Evolutionary conservation across 495 filamentous ascomycete species (phyloP), one percentile per base, ranked within the genome.

Genomic region (Rhizodiscina lignyota): DNA sequence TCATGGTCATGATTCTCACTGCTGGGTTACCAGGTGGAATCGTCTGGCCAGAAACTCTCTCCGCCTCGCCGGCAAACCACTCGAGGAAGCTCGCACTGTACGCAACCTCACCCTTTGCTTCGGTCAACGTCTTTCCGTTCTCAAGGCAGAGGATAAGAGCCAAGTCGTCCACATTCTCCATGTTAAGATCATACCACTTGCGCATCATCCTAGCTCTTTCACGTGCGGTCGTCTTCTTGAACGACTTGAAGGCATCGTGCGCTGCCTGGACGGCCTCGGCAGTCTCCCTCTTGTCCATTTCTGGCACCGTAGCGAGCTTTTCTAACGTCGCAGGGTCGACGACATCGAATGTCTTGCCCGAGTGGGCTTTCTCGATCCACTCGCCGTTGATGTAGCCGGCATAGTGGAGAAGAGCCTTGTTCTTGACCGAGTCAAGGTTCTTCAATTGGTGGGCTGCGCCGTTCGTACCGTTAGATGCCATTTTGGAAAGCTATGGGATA

Each of bases 311-410:
- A 40, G 80, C 82, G 46, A 94, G 84, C 16, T 78, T 46, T 40
- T 81, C 68, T 34, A 75, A 79, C 17, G 79, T 81, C 6, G 82
- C 73, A 1, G 86, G 86, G 52, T 93, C 84, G 80, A 37, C 21
- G 18, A 61, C 51, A 44, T 59, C 54, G 44, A 61, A 61, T 32
- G 58, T 61, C 53, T 61, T 53, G 38, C 54, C 54, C 1, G 56
- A 59, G 32, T 56, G 52, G 26, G 58, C 56, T 22, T 42, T 48
- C n/a, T n/a, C n/a, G 17, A 59, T 47, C 58, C 58, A 61, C 54
- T 59, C 36, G 38, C 58, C 58, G 37, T 61, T 56, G 28, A 61
- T 44, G 38, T n/a, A n/a, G n/a, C n/a, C n/a, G n/a, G n/a, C n/a
- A n/a, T n/a, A n/a, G n/a, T n/a, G n/a, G n/a, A n/a, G n/a, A n/a